These are phyloP conservation scores for Leishmania arabica DNA, from an alignment of 208 protist species.

Conservation along the genomic window DNA sequence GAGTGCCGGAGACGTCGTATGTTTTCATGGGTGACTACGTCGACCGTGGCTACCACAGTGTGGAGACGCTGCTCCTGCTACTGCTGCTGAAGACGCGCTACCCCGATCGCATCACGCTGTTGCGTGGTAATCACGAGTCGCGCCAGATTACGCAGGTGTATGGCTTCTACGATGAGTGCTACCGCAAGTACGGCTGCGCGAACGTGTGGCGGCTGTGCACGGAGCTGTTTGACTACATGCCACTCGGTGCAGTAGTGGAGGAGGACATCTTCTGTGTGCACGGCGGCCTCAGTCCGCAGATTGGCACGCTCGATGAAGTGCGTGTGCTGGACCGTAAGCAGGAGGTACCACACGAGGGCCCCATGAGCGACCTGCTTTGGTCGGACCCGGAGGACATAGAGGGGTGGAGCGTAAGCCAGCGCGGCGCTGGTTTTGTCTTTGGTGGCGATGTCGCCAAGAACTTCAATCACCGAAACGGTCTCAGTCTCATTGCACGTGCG, in stretches of 20 bases:
- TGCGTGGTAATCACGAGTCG: conserved; percentile 98
- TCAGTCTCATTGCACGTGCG: conserved; percentile 87
- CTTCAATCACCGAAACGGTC: conserved; percentile 89
- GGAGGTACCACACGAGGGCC: conserved; percentile 91
- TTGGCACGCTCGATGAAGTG: conserved; percentile 87
- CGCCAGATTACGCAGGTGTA: conserved; percentile 97
- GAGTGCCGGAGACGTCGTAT: conserved; percentile 84
- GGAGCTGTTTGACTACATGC: conserved; percentile 94
- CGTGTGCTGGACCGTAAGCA: conserved; percentile 87
- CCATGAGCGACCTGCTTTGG: conserved; percentile 91
- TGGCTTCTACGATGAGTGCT: conserved; percentile 97
- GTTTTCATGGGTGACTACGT: conserved; percentile 96
- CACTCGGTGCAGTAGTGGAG: conserved; percentile 91
- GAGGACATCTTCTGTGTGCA: conserved; percentile 95
- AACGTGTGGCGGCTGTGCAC: conserved; percentile 92
- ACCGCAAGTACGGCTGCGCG: conserved; percentile 91
- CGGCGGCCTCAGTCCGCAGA: conserved; percentile 89
- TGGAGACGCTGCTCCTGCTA: conserved; percentile 93
- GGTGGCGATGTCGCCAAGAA: conserved; percentile 70
- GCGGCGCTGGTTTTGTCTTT: conserved; percentile 91
- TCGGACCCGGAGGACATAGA: conserved; percentile 94
- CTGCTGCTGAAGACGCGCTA: conserved; percentile 94
- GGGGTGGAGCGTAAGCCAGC: conserved; percentile 80
- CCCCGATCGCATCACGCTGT: conserved; percentile 94
- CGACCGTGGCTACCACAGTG: conserved; percentile 94